Percentiles rank a stretch among this genome's conserved stretches.
Conservation (phyloP, 225 moss, liverwort and hornwort species). For the Sphagnum tenellum region DNA sequence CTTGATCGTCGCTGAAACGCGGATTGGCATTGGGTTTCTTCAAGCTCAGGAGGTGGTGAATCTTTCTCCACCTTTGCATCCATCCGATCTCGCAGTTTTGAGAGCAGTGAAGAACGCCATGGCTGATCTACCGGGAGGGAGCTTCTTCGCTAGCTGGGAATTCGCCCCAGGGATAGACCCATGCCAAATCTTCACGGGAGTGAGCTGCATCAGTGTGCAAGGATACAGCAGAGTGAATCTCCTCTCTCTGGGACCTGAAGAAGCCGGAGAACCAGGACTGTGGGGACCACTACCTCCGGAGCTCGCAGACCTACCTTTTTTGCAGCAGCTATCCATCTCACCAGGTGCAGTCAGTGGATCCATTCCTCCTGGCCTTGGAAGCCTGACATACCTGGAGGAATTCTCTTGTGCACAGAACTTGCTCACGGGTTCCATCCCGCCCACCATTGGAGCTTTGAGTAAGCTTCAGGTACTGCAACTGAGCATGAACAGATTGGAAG, state of each 20-base stretch:
- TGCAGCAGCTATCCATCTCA: conserved; percentile 21
- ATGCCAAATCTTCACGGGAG: conserved; percentile 18
- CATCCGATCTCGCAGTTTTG: conserved; percentile 24
- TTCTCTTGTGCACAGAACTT: conserved; percentile 21
- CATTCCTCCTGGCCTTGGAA: conserved; percentile 15
- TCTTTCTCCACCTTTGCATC: conserved; percentile 10
- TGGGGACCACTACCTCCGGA: conserved; percentile 14
- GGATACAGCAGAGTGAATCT: conserved; percentile 17
- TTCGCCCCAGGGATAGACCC: conserved; percentile 29
- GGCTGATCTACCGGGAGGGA: conserved; percentile 25
- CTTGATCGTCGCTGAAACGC: no score
- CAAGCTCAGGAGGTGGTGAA: not conserved
- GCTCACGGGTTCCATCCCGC: conserved; percentile 17
- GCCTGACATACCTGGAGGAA: conserved; percentile 8
- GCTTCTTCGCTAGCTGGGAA: conserved; percentile 29
- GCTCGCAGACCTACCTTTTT: conserved; percentile 12
- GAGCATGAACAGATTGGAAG: no score
- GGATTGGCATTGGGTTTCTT: no score
- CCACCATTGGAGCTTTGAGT: not conserved
- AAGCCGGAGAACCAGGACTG: conserved; percentile 21
- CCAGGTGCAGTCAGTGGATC: conserved; percentile 18
- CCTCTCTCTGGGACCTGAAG: conserved; percentile 20
- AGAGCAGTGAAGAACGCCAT: conserved; percentile 18
- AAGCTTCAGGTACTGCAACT: no score
- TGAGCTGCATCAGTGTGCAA: conserved; percentile 13